Conservation (phyloP, 83 land plant species). For the Thuja plicata region DNA sequence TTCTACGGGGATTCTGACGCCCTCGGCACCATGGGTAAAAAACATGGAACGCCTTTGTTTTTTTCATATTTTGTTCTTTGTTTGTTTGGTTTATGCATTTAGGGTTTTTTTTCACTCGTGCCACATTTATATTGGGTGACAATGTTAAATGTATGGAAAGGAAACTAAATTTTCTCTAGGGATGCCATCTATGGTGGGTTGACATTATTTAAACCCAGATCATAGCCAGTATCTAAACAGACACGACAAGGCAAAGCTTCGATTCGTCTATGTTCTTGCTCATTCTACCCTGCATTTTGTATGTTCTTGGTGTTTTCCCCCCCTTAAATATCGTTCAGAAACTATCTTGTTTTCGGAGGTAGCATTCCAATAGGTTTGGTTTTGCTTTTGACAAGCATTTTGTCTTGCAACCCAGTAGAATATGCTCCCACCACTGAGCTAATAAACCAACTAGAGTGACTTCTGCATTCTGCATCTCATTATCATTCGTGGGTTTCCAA, state of each 20-base stretch:
- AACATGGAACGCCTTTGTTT: not conserved
- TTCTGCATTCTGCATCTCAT: not conserved
- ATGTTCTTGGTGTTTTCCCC: not conserved
- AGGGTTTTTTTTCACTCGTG: not conserved
- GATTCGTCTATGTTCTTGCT: not conserved
- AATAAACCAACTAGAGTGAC: not conserved
- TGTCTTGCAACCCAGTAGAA: not conserved
- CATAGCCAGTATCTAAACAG: not conserved
- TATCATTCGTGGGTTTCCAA: not conserved
- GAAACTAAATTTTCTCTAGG: too few species aligned
- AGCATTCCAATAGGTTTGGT: not conserved
- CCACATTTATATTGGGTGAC: too few species aligned
- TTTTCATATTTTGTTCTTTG: not conserved
- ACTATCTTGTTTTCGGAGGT: not conserved
- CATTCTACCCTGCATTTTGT: not conserved
- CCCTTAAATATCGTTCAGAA: not conserved
- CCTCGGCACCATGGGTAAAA: conserved; percentile 38
- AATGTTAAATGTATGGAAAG: too few species aligned
- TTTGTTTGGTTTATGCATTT: not conserved
- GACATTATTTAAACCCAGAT: too few species aligned
- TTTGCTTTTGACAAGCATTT: not conserved
- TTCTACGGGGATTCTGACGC: conserved; percentile 60
- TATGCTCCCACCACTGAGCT: not conserved
- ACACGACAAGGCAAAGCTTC: not conserved
- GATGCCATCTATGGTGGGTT: not conserved